Base-by-base conservation (phyloP, 495 filamentous ascomycete species). In the Podospora comata region DNA sequence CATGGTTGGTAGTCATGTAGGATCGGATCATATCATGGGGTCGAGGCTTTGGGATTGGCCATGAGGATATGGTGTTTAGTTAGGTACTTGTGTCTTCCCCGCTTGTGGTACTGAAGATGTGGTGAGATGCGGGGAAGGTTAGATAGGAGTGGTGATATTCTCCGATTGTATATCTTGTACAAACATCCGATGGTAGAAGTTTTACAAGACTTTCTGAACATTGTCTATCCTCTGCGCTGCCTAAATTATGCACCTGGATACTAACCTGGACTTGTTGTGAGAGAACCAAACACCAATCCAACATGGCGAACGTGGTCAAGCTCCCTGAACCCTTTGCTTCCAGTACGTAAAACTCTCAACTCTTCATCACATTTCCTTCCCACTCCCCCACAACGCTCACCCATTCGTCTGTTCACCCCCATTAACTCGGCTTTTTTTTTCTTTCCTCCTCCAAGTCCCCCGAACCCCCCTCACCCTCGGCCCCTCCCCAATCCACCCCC, bases 401-500 rank as follows among this genome's bases (percentile, higher is more conserved):
- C 34, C 34, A 39, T 23, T 23, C 1, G 23, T 23, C 23, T 23
- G 23, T 23, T 23, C 23, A 23, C 9, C 15, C 39, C 15, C 1
- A 48, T 16, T 48, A 48, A 48, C 39, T 16, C 39, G 9, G 13
- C 39, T 16, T 39, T 23, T 23, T 23, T 23, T 23, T 11, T 39
- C 34, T 39, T 11, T 11, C 15, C 39, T 13, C 39, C 39, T 48
- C 39, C 5, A 11, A 48, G 39, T 89, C 74, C 83, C 86, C 9
- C 82, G 83, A 15, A 73, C 79, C 64, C 68, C 79, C 1, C 81
- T 88, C 63, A 84, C 86, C 54, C 86, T 87, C 39, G 82, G 83
- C 26, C 81, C 85, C 30, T 88, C 87, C 0, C 86, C 85, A n/a
- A 87, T 89, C 74, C 85, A 88, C 63, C 72, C 79, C 54, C 82